Percentiles rank a stretch among this genome's conserved stretches.
These are phyloP conservation scores for Zygosaccharomyces sapae DNA, from an alignment of 1,139 yeast genomes.

Conservation along the genomic window DNA sequence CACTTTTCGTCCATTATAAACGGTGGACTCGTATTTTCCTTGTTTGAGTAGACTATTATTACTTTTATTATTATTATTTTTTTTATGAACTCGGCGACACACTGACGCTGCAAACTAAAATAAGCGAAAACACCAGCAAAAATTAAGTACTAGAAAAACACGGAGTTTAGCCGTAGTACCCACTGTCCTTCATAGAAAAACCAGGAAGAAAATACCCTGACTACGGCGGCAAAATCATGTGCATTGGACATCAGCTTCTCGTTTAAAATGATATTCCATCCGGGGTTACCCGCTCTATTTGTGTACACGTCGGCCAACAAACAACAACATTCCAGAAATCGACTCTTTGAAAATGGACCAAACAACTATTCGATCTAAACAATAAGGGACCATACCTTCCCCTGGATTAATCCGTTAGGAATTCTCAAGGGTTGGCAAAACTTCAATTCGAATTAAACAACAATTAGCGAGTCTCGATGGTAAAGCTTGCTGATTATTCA, in stretches of 20 bases:
- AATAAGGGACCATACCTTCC: neutral
- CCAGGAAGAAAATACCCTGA: too few relatives aligned
- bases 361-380: constrained; percentile 6
- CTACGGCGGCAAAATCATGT: too few relatives aligned
- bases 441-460: neutral
- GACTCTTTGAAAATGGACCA: constrained; percentile 1
- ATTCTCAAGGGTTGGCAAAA: neutral
- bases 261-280: neutral
- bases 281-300: constrained; percentile 2
- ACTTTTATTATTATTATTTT: too few relatives aligned
- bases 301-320: constrained; percentile 5
- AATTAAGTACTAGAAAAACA: too few relatives aligned
- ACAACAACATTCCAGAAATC: constrained; percentile 7
- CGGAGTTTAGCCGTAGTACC: too few relatives aligned
- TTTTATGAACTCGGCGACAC: too few relatives aligned
- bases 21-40: too few relatives aligned
- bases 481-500: constrained; percentile 76
- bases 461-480: constrained; percentile 44
- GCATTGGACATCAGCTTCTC: neutral
- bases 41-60: too few relatives aligned
- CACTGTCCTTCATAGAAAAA: too few relatives aligned
- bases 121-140: too few relatives aligned
- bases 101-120: too few relatives aligned
- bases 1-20: too few relatives aligned
- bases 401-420: neutral